Conservation (phyloP, 805 yeast species). For the Teunomyces lycoperdinae region DNA sequence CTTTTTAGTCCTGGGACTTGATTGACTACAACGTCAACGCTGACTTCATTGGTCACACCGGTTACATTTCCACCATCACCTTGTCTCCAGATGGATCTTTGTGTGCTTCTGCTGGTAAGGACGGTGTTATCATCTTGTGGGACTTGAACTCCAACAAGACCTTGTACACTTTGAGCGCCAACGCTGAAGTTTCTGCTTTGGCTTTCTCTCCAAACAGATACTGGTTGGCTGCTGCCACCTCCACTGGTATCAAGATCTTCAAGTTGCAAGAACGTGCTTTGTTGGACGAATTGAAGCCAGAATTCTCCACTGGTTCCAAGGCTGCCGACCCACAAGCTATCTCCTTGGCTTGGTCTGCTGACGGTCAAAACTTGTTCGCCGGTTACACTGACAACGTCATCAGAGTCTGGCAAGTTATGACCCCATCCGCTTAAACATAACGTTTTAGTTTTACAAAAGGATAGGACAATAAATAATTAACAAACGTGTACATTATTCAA, state of each 20-base stretch:
- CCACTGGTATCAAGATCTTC: constrained; percentile 96
- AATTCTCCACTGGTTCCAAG: constrained; percentile 81
- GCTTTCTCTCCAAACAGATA: constrained; percentile 99
- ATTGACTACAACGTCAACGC: constrained; percentile 80
- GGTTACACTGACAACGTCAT: constrained; percentile 99
- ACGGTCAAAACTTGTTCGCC: constrained; percentile 98
- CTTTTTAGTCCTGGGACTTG: constrained; percentile 89
- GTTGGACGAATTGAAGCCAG: constrained; percentile 98
- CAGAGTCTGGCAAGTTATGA: constrained; percentile 99
- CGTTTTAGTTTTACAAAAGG: not conserved
- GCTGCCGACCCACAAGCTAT: constrained; percentile 98
- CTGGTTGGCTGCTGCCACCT: constrained; percentile 99
- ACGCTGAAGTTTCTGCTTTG: constrained; percentile 96
- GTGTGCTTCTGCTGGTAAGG: constrained; percentile 99
- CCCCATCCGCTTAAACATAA: constrained; percentile 51
- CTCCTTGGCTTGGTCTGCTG: constrained; percentile 99
- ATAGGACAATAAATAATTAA: constrained; percentile 3
- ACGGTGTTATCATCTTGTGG: constrained; percentile 98
- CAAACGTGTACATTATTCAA: constrained; percentile 23
- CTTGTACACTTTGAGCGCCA: constrained; percentile 90
- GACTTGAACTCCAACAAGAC: constrained; percentile 82
- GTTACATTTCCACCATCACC: constrained; percentile 95
- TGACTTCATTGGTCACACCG: constrained; percentile 99
- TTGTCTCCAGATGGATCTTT: constrained; percentile 99
- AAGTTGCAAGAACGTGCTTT: constrained; percentile 92